Percentiles rank a stretch among this genome's conserved stretches.
These are phyloP conservation scores for Apiotrichum brassicae DNA, from an alignment of 1,284 basidiomycete species.

Conservation along the genomic window DNA sequence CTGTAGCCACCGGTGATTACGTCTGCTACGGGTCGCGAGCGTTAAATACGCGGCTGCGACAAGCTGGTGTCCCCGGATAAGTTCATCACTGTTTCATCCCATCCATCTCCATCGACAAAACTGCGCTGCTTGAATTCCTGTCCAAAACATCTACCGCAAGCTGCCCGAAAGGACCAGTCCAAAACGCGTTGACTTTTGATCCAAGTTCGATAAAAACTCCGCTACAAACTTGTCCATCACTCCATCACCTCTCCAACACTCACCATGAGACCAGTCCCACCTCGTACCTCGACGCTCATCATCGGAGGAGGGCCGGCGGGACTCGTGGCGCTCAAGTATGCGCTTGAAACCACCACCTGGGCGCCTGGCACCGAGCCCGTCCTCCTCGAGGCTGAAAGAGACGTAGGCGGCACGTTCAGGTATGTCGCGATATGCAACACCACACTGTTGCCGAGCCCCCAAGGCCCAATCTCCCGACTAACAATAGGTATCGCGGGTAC, in stretches of 20 bases:
- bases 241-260: neutral
- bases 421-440: conserved; percentile 10
- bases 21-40: too few relatives aligned
- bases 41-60: too few relatives aligned
- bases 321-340: conserved; percentile 57
- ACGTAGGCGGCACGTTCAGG: conserved; percentile 59
- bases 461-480: neutral
- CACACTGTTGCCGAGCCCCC: neutral
- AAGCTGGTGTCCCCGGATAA: too few relatives aligned
- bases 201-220: too few relatives aligned
- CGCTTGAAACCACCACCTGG: conserved; percentile 48
- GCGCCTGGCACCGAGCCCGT: conserved; percentile 52
- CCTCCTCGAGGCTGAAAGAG: conserved; percentile 57
- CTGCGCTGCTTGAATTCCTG: too few relatives aligned
- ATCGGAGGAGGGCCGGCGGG: conserved; percentile 59
- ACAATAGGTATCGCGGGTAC: conserved; percentile 32
- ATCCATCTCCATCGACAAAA: too few relatives aligned
- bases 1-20: too few relatives aligned
- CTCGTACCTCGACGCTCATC: conserved; percentile 34
- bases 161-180: too few relatives aligned
- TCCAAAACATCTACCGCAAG: too few relatives aligned
- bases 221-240: too few relatives aligned
- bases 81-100: too few relatives aligned
- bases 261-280: conserved; percentile 12
- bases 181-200: too few relatives aligned